phyloP scores from a whole-genome alignment of 768 basidiomycete species.

The Sporobolomyces roseus region DNA sequence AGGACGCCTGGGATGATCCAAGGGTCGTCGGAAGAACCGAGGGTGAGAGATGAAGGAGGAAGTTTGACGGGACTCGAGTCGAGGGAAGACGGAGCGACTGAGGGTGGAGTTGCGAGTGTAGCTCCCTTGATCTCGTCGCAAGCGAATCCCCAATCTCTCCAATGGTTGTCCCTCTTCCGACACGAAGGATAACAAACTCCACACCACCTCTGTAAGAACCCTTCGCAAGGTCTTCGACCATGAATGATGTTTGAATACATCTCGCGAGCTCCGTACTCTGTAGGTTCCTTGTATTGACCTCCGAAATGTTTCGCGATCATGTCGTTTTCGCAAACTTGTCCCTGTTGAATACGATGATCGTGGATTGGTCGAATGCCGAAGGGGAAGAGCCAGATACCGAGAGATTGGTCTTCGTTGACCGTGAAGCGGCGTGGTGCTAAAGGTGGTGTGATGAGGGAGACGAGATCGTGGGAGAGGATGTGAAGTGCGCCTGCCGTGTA shows the following conservation, averaged over 20 bases:
- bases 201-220: conserved; percentile 32
- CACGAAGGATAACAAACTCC: conserved; percentile 41
- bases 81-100: background rate
- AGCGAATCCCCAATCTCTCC: conserved; percentile 20
- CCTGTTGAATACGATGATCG: conserved; percentile 40
- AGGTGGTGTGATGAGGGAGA: conserved; percentile 30
- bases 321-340: conserved; percentile 41
- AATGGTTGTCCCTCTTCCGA: conserved; percentile 21
- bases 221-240: conserved; percentile 33
- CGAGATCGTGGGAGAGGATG: conserved; percentile 41
- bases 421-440: conserved; percentile 16
- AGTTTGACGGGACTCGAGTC: background rate
- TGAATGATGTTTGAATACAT: conserved; percentile 38
- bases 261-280: background rate
- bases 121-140: conserved; percentile 40
- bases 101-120: conserved; percentile 25
- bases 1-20: conserved; percentile 40
- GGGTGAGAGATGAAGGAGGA: background rate
- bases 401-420: conserved; percentile 36
- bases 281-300: background rate
- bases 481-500: conserved; percentile 34
- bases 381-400: conserved; percentile 36
- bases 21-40: conserved; percentile 34
- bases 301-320: conserved; percentile 29
- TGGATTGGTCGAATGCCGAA: conserved; percentile 35